Conservation (phyloP, 192 early-diverging fungal genomes). For the Cetraspora pellucida region DNA sequence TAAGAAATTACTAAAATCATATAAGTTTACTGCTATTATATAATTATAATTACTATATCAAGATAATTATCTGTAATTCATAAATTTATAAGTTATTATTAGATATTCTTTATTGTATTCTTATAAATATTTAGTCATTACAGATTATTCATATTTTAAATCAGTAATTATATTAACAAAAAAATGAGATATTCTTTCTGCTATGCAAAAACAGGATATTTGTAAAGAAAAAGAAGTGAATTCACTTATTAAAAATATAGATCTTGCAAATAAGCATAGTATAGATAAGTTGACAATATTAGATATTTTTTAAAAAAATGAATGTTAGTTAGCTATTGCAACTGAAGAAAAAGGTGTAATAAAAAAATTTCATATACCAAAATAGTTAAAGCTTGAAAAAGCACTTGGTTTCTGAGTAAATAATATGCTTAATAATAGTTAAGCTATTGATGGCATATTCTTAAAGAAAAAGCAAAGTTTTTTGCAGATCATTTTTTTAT, state of each 20-base stretch:
- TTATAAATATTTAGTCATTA: too few species aligned
- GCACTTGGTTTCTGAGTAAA: constrained; percentile 17
- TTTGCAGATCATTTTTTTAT: constrained; percentile 11
- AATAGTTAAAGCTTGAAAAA: not conserved
- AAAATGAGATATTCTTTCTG: too few species aligned
- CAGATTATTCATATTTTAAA: too few species aligned
- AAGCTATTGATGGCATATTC: constrained; percentile 11
- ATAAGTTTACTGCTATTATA: too few species aligned
- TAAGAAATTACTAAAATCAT: too few species aligned
- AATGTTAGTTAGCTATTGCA: constrained; percentile 5
- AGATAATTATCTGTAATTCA: too few species aligned
- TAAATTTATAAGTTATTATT: too few species aligned
- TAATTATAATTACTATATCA: too few species aligned
- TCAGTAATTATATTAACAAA: too few species aligned
- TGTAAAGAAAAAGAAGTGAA: not conserved
- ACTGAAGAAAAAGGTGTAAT: not conserved
- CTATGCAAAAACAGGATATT: not conserved
- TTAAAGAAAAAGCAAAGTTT: constrained; percentile 19
- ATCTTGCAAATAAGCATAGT: not conserved
- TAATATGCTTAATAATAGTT: constrained; percentile 2
- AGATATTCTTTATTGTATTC: too few species aligned
- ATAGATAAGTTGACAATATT: not conserved
- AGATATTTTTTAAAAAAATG: constrained; percentile 16
- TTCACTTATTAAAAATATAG: not conserved
- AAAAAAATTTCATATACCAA: constrained; percentile 10